Evolutionary conservation across 345 rosid species (phyloP).

Genomic region (Abelmoschus esculentus): DNA sequence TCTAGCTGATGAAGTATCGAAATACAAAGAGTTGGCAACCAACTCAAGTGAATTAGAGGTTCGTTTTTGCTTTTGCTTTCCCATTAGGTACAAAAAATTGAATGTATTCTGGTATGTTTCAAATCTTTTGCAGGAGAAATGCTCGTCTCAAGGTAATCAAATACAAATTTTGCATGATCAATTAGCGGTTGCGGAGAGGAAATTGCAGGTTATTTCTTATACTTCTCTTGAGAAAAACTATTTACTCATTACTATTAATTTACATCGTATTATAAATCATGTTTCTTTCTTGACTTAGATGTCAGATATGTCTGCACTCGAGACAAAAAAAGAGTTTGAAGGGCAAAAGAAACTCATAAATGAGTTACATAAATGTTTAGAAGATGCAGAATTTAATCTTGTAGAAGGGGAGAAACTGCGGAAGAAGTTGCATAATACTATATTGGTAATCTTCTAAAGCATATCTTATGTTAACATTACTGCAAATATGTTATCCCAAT

Average conservation of each 20-base stretch:
- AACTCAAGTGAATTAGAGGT: constrained; percentile 84
- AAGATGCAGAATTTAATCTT: constrained; percentile 81
- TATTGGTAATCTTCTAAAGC: constrained; percentile 48
- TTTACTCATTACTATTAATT: not conserved
- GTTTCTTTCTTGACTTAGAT: constrained; percentile 32
- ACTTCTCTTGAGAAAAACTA: not conserved
- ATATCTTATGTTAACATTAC: not conserved
- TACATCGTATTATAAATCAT: not conserved
- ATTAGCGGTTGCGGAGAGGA: constrained; percentile 54
- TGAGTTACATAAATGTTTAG: constrained; percentile 37
- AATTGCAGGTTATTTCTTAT: constrained; percentile 44
- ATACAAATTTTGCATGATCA: constrained; percentile 57
- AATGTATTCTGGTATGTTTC: not conserved
- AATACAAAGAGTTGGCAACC: constrained; percentile 54
- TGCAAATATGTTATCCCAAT: constrained; percentile 7
- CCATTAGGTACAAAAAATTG: not conserved
- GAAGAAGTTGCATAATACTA: constrained; percentile 89
- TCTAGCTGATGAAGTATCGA: constrained; percentile 46
- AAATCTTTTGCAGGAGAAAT: constrained; percentile 44
- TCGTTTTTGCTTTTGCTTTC: not conserved
- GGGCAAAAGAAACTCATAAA: not conserved
- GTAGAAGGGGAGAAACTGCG: constrained; percentile 89
- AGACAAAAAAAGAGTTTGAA: constrained; percentile 67
- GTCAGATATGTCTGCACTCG: constrained; percentile 65
- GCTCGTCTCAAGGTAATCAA: constrained; percentile 58